phyloP scores from a whole-genome alignment of 139 green algal genomes.

The Tetradesmus lagerheimii region DNA sequence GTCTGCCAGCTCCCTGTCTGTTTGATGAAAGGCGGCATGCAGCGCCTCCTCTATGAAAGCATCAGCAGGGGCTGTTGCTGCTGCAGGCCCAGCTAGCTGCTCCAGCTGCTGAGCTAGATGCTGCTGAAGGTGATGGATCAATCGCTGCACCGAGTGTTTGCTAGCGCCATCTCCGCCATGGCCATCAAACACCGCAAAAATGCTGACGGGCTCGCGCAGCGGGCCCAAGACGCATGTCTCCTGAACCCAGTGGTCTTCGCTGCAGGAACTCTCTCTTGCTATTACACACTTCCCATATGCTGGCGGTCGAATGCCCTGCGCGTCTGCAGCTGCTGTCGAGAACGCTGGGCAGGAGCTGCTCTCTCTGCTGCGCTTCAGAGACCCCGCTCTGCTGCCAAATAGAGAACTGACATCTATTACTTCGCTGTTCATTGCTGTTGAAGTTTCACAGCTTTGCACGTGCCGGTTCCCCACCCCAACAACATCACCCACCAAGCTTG shows the following conservation, averaged over 20 bases:
- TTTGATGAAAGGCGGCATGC: slow-evolving; percentile 33
- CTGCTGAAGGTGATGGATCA: slow-evolving; percentile 46
- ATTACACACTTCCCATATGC: not conserved
- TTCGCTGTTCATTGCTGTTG: not conserved
- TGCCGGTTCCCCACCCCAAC: not conserved
- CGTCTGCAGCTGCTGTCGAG: not conserved
- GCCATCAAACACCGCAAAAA: slow-evolving; percentile 68
- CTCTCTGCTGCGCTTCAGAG: not conserved
- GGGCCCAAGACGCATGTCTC: not conserved
- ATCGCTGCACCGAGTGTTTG: slow-evolving; percentile 36
- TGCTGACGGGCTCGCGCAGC: slow-evolving; percentile 43
- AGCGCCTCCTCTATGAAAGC: slow-evolving; percentile 53
- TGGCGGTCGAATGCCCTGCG: not conserved
- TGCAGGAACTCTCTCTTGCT: not conserved
- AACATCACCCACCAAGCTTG: not conserved
- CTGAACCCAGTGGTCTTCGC: not conserved
- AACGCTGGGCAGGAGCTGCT: not conserved
- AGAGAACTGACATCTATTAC: not conserved
- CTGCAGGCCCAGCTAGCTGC: not conserved
- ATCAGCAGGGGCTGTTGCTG: not conserved
- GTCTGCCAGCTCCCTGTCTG: slow-evolving; percentile 29
- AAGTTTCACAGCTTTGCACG: not conserved
- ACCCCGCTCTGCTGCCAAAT: not conserved
- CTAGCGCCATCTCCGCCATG: slow-evolving; percentile 58
- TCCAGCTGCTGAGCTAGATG: not conserved